A percentile compares a stretch with the other conserved stretches of the same genome.
Evolutionary conservation across 1,139 yeast species (phyloP).

Genomic region (Zygosaccharomyces pseudobailii): DNA sequence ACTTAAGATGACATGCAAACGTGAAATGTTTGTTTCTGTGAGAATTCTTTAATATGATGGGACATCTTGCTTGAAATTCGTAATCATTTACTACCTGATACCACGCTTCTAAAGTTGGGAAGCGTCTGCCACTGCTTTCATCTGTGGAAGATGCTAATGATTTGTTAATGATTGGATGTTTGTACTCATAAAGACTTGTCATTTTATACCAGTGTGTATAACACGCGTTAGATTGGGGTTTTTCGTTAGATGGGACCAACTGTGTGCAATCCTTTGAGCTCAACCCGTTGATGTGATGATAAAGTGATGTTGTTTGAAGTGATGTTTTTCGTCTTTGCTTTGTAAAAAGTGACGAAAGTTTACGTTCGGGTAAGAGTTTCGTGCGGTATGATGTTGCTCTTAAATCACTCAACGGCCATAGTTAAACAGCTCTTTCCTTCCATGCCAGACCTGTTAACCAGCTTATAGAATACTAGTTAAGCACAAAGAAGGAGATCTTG

Average conservation of each 20-base stretch:
- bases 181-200: constrained; percentile 33
- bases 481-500: no score
- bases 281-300: constrained; percentile 3
- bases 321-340: background rate
- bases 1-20: constrained; percentile 34
- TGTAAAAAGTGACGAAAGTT: background rate
- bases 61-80: constrained; percentile 34
- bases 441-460: no score
- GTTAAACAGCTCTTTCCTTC: no score
- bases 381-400: background rate
- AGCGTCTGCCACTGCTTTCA: constrained; percentile 22
- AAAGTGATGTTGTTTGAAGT: constrained; percentile 6
- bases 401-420: no score
- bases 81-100: constrained; percentile 34
- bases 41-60: constrained; percentile 34
- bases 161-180: constrained; percentile 33
- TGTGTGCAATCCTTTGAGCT: background rate
- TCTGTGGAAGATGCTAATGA: constrained; percentile 24
- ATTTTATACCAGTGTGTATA: constrained; percentile 13
- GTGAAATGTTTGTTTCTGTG: constrained; percentile 35
- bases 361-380: background rate
- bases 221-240: constrained; percentile 1
- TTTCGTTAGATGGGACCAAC: constrained; percentile 20
- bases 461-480: no score
- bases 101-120: constrained; percentile 32